Percentiles rank a stretch among this genome's conserved stretches.
Evolutionary conservation across 805 yeast genomes (phyloP).

Genomic region (Lipomyces mesembrius): DNA sequence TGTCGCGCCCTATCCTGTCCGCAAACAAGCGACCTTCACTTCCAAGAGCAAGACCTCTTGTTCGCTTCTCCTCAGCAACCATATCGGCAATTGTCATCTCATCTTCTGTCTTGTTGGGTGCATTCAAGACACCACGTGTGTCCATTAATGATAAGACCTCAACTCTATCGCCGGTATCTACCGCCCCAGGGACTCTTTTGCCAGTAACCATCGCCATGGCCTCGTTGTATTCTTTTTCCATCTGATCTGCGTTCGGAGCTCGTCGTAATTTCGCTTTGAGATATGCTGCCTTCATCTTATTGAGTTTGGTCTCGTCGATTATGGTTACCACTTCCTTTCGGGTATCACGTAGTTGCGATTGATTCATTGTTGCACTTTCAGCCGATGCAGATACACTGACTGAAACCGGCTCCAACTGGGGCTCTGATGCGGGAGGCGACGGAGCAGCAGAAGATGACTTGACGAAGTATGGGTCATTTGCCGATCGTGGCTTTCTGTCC

Average conservation of each 20-base stretch:
- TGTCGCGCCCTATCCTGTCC: slow-evolving; percentile 48
- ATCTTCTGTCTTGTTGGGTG: slow-evolving; percentile 39
- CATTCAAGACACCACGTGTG: slow-evolving; percentile 28
- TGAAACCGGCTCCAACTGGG: neutral
- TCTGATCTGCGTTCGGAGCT: slow-evolving; percentile 38
- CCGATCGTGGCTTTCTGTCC: slow-evolving; percentile 19
- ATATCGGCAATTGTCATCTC: slow-evolving; percentile 49
- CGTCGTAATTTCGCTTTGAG: slow-evolving; percentile 47
- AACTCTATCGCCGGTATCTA: slow-evolving; percentile 9
- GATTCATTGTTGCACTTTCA: neutral
- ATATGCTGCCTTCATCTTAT: slow-evolving; percentile 45
- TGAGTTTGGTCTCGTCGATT: slow-evolving; percentile 39
- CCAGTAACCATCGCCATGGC: slow-evolving; percentile 12
- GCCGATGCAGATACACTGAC: neutral
- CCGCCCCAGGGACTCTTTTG: neutral
- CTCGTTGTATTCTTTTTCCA: slow-evolving; percentile 41
- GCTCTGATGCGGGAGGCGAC: neutral
- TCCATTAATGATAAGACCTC: slow-evolving; percentile 33
- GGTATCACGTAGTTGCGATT: neutral
- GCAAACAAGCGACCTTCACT: slow-evolving; percentile 44
- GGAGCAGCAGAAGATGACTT: neutral
- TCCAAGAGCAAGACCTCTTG: slow-evolving; percentile 30
- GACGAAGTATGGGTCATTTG: slow-evolving; percentile 28
- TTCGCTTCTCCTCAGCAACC: slow-evolving; percentile 45
- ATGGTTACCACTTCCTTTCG: neutral